These are phyloP conservation scores for Fraxinus sp. DNA, from an alignment of 305 asterid species.

Conservation along the genomic window DNA sequence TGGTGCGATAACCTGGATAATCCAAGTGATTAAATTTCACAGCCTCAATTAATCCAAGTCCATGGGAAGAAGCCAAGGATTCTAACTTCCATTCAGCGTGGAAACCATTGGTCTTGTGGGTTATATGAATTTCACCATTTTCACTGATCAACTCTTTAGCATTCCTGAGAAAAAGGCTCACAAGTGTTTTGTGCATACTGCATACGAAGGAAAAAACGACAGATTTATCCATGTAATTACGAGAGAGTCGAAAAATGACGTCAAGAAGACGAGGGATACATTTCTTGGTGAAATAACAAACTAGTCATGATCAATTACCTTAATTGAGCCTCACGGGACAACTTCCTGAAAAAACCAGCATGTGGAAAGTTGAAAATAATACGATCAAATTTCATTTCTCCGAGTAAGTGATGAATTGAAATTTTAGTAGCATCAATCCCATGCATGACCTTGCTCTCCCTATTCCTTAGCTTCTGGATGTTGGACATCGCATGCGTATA, in stretches of 20 bases:
- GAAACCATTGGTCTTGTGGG: constrained; percentile 39
- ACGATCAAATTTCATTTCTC: constrained; percentile 25
- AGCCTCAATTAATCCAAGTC: constrained; percentile 30
- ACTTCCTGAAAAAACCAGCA: constrained; percentile 28
- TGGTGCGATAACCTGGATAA: constrained; percentile 42
- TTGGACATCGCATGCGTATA: constrained; percentile 26
- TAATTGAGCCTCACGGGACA: constrained; percentile 16
- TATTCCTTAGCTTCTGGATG: constrained; percentile 20
- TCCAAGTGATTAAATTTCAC: constrained; percentile 9
- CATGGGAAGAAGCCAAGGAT: constrained; percentile 21
- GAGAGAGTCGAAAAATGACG: background rate
- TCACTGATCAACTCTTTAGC: constrained; percentile 32
- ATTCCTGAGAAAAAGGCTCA: constrained; percentile 35
- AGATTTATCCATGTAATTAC: background rate
- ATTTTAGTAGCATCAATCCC: constrained; percentile 36
- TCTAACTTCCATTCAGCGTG: constrained; percentile 25
- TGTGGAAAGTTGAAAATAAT: constrained; percentile 34
- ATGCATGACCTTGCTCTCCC: constrained; percentile 33
- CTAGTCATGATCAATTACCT: background rate
- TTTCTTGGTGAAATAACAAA: constrained; percentile 14
- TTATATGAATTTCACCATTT: constrained; percentile 38
- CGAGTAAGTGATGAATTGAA: constrained; percentile 9
- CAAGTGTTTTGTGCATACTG: constrained; percentile 32
- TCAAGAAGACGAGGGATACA: background rate
- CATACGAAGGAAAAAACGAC: background rate